Percentiles rank a stretch among this genome's conserved stretches.
phyloP scores from a whole-genome alignment of 2,329 filamentous ascomycete species.

The Monosporascus sp. region DNA sequence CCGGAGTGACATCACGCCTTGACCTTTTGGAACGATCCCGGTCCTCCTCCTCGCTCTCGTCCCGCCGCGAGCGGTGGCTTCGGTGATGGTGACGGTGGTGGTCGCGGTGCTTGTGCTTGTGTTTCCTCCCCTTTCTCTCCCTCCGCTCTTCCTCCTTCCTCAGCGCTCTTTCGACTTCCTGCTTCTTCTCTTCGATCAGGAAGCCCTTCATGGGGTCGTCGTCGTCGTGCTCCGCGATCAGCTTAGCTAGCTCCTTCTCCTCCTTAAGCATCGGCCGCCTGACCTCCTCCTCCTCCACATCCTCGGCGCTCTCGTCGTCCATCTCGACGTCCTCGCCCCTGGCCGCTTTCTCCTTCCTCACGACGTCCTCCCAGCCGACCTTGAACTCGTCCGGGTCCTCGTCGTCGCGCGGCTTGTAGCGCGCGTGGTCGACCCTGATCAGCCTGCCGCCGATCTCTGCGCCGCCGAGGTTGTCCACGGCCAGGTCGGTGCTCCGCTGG shows the following conservation, averaged over 20 bases:
- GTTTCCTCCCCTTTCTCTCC: slow-evolving; percentile 43
- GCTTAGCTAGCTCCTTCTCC: slow-evolving; percentile 69
- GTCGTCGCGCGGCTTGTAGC: slow-evolving; percentile 85
- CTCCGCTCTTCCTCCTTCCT: slow-evolving; percentile 45
- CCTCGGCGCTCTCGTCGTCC: slow-evolving; percentile 37
- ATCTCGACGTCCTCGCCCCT: slow-evolving; percentile 29
- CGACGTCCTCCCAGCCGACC: slow-evolving; percentile 56
- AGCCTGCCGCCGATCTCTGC: slow-evolving; percentile 75
- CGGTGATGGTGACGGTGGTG: slow-evolving; percentile 41
- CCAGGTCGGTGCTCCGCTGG: slow-evolving; percentile 89
- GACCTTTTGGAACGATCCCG: slow-evolving; percentile 27
- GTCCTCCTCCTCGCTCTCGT: slow-evolving; percentile 16
- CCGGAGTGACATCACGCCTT: slow-evolving; percentile 31
- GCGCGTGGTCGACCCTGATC: slow-evolving; percentile 83
- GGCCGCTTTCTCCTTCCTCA: slow-evolving; percentile 41
- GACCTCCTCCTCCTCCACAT: slow-evolving; percentile 31
- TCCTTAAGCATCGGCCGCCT: slow-evolving; percentile 66
- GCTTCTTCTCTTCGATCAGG: slow-evolving; percentile 84
- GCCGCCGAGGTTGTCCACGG: slow-evolving; percentile 92
- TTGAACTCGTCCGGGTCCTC: slow-evolving; percentile 57
- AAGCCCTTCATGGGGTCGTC: slow-evolving; percentile 97
- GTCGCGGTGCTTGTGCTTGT: slow-evolving; percentile 31
- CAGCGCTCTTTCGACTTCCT: slow-evolving; percentile 71
- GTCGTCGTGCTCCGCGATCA: slow-evolving; percentile 80
- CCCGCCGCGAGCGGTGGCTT: slow-evolving; percentile 35